Evolutionary conservation across 2,329 filamentous ascomycete genomes (phyloP).

Genomic region (Botrytis medusae): DNA sequence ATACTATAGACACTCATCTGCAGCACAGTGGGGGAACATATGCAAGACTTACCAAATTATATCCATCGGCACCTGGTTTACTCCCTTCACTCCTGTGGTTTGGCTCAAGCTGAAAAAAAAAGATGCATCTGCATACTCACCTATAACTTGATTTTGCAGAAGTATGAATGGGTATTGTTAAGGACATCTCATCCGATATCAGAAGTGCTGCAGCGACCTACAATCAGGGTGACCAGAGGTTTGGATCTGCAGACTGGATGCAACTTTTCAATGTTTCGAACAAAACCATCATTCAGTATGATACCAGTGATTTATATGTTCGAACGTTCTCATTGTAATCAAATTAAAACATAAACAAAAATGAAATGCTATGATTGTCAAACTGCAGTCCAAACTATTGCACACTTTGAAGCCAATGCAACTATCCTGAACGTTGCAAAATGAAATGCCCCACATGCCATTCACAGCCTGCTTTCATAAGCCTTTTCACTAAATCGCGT

Average conservation of each 20-base stretch:
- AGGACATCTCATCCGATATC: background rate
- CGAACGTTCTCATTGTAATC: background rate
- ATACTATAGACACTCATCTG: background rate
- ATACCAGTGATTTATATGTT: background rate
- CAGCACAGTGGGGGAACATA: background rate
- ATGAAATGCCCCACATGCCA: background rate
- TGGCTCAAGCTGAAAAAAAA: background rate
- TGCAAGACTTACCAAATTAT: background rate
- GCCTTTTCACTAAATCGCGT: background rate
- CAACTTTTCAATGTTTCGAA: background rate
- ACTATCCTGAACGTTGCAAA: background rate
- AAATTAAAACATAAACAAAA: background rate
- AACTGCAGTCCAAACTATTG: background rate
- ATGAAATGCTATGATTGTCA: background rate
- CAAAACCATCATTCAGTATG: background rate
- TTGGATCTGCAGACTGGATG: background rate
- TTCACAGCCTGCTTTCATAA: background rate
- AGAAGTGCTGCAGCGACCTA: background rate
- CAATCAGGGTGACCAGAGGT: background rate
- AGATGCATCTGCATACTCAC: background rate
- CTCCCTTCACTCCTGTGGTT: background rate
- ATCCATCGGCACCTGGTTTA: background rate
- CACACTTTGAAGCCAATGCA: background rate
- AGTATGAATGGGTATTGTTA: background rate
- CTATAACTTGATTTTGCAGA: background rate